These are phyloP conservation scores for Lactarius akahatsu DNA, from an alignment of 768 basidiomycete species.

Conservation along the genomic window DNA sequence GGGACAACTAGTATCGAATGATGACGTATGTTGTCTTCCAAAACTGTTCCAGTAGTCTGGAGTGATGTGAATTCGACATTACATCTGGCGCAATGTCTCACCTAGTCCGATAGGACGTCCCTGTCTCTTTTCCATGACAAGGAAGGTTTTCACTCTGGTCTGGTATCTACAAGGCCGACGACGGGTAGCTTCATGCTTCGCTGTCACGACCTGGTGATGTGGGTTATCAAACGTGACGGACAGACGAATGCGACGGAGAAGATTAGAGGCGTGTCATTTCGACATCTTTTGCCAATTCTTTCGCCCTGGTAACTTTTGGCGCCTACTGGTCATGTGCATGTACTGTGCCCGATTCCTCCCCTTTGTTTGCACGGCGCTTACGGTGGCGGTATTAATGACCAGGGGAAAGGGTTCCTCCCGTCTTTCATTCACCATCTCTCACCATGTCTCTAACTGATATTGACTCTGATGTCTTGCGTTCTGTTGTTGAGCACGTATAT, in stretches of 20 bases:
- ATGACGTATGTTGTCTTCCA: background rate
- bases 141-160: background rate
- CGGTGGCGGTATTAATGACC: background rate
- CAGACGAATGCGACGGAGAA: background rate
- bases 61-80: too few species aligned
- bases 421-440: background rate
- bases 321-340: background rate
- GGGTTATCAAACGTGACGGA: too few species aligned
- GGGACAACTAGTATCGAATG: background rate
- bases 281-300: background rate
- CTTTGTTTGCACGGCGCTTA: background rate
- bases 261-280: background rate
- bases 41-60: background rate
- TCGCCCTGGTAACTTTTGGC: background rate
- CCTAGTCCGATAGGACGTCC: background rate
- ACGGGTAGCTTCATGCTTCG: background rate
- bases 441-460: background rate
- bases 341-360: background rate
- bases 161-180: too few species aligned
- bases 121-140: background rate
- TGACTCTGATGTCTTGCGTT: background rate
- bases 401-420: background rate
- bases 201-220: background rate
- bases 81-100: too few species aligned
- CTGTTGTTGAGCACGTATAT: slow-evolving; percentile 18